Evolutionary conservation across 176 grass and related monocot species (phyloP), one percentile per base, ranked within the genome.

Genomic region (Carex cristatella): DNA sequence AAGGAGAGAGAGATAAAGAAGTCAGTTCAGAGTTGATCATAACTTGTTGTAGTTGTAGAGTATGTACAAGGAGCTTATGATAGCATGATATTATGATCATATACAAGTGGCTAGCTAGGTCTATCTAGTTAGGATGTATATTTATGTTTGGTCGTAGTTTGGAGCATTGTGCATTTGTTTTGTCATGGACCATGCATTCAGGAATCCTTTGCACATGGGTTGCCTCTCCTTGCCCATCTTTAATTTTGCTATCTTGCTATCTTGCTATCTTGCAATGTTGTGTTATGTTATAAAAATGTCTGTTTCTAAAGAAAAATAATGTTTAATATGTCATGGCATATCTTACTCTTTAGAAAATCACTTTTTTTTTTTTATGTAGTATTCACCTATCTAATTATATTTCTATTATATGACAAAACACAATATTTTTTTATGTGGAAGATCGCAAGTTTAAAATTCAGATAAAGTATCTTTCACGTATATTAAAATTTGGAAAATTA

Each of bases 161-260:
- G 55, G 27, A 63, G 79, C 59, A 67, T 67, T 82, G 38, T 82
- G 80, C 56, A 59, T 79, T 79, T 81, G 33, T 72, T 72, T 72
- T 72, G 69, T 72, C 18, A 72, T 48, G 51, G 79, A 40, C 57
- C 61, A 65, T 82, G 61, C 80, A 82, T 67, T 1, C 19, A 23
- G 80, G 80, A 82, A 82, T 82, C 61, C 61, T 31, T 67, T 82
- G 80, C 80, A 82, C 80, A 82, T 82, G 80, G 80, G 10, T n/a
- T 66, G 80, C 37, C 31, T 82, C n/a, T 60, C 35, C 14, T 44
- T 62, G 38, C 60, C 79, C 57, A 42, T 63, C 57, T 49, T 81
- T 81, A 23, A 23, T 27, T 37, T 37, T 37, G 35, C 35, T 37
- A 37, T 37, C 3, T 40, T 82, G 10, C 14, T 13, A 46, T 23